Evolutionary conservation across 108 stramenopile species (phyloP), one percentile per base, ranked within the genome.

Genomic region (Seminavis robusta): DNA sequence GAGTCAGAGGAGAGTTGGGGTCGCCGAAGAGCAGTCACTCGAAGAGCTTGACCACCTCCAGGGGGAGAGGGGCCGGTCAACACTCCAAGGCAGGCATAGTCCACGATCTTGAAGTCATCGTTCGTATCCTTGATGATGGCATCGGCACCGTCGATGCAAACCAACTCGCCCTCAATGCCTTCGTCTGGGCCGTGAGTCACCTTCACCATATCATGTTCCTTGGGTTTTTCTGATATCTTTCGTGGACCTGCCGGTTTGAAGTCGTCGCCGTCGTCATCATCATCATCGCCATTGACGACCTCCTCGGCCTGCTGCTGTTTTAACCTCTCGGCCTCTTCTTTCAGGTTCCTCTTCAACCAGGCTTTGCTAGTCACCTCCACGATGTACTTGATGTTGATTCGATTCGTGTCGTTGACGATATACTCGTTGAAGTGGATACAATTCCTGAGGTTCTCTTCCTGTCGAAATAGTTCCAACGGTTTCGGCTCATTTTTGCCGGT

Each of bases 61-160:
- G n/a, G n/a, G n/a, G n/a, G n/a, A n/a, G n/a, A n/a, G n/a, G n/a
- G n/a, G n/a, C n/a, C n/a, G n/a, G n/a, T n/a, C n/a, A n/a, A n/a
- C n/a, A n/a, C n/a, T n/a, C n/a, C n/a, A n/a, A n/a, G n/a, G n/a
- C n/a, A n/a, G 11, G 9, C 76, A 55, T 87, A 86, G 57, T 92
- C 91, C 29, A 92, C 91, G 74, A 92, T 92, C 58, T 89, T 89
- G 76, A 89, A 92, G 56, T 88, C 86, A 46, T 88, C 87, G 45
- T 86, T 86, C 3, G 86, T 69, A 57, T 88, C 87, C 62, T 84
- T 87, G 63, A 92, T 54, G 73, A 92, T 92, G 34, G 91, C 91
- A 76, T 92, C 91, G 4, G 77, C 68, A 32, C 87, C 91, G 54
- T 92, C 91, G 58, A 92, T 88, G 30, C 5, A 25, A 31, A 10